Evolutionary conservation across 2,329 filamentous ascomycete genomes (phyloP), one percentile per base, ranked within the genome.

Genomic region (Emydomyces testavorans): DNA sequence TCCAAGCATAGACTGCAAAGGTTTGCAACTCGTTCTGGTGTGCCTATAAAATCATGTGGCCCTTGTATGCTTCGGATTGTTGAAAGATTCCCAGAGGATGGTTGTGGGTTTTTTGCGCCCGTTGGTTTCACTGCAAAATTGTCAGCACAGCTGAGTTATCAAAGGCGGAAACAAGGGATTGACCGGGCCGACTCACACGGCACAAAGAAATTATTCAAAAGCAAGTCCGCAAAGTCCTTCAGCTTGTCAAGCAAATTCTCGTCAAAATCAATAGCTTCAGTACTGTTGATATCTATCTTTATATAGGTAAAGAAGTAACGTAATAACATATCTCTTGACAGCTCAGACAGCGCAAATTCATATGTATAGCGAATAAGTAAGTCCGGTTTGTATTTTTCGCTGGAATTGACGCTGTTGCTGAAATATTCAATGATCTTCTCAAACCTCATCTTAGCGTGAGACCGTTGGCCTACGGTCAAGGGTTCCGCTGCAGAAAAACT

Each of bases 311-410:
- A 52, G 41, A 52, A 52, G 28, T 23, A 15, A 18, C 41, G 28
- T 41, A 52, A 29, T 26, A 49, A 43, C 2, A 7, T 41, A 20
- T 41, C 38, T 16, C 23, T 16, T 13, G 38, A 41, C 8, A 41
- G 6, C 23, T 54, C 49, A 10, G 54, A 53, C 21, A 45, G 48
- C 18, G 50, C 50, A 48, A 49, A 51, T 48, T 55, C 51, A 45
- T 53, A 55, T 20, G 51, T 53, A 35, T 54, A 50, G 34, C 52
- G 54, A 20, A 56, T 34, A 39, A 56, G 53, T 3, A 51, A 24
- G 39, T 8, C 1, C 20, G 24, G 39, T 6, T 23, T 51, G 23
- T 48, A 48, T n/a, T 2, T n/a, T 10, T 3, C 21, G 2, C 11
- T 20, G 3, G n/a, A 2, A 7, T 6, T 18, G 3, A 13, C 23